phyloP scores from a whole-genome alignment of 2,329 filamentous ascomycete genomes.

The Alternaria ventricosa region DNA sequence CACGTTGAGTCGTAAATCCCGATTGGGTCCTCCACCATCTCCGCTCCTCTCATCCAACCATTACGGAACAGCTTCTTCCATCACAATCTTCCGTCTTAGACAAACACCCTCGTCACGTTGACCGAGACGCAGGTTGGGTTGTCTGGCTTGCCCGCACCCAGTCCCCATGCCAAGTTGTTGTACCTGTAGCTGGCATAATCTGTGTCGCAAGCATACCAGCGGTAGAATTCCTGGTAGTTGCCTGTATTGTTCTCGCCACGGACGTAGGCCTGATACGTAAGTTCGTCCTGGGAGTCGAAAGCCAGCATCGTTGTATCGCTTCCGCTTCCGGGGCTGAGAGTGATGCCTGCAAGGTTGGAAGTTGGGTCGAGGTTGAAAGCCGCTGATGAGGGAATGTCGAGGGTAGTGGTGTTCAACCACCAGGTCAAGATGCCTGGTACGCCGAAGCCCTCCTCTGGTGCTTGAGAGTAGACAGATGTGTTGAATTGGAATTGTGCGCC shows the following conservation, averaged over 20 bases:
- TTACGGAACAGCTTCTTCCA: not conserved
- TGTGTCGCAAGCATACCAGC: conserved; percentile 57
- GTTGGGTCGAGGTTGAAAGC: conserved; percentile 46
- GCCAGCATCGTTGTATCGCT: conserved; percentile 38
- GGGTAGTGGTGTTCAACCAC: conserved; percentile 25
- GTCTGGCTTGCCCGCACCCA: conserved; percentile 50
- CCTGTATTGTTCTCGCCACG: conserved; percentile 46
- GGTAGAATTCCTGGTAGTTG: conserved; percentile 39
- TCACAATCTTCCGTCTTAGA: not conserved
- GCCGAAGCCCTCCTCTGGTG: conserved; percentile 22
- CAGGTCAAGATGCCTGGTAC: conserved; percentile 49
- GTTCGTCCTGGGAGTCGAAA: conserved; percentile 49
- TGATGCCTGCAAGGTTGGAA: conserved; percentile 52
- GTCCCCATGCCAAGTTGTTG: conserved; percentile 52
- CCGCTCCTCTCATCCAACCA: not conserved
- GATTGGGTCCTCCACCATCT: not conserved
- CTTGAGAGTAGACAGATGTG: conserved; percentile 31
- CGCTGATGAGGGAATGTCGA: conserved; percentile 37
- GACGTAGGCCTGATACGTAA: conserved; percentile 51
- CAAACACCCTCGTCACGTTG: conserved; percentile 47
- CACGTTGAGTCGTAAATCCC: not conserved
- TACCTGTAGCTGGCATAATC: conserved; percentile 53
- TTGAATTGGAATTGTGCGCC: conserved; percentile 44
- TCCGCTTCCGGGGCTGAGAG: conserved; percentile 46
- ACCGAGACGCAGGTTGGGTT: conserved; percentile 56